Evolutionary conservation across 108 stramenopile species (phyloP).

Genomic region (Pseudonitzschia pungens): DNA sequence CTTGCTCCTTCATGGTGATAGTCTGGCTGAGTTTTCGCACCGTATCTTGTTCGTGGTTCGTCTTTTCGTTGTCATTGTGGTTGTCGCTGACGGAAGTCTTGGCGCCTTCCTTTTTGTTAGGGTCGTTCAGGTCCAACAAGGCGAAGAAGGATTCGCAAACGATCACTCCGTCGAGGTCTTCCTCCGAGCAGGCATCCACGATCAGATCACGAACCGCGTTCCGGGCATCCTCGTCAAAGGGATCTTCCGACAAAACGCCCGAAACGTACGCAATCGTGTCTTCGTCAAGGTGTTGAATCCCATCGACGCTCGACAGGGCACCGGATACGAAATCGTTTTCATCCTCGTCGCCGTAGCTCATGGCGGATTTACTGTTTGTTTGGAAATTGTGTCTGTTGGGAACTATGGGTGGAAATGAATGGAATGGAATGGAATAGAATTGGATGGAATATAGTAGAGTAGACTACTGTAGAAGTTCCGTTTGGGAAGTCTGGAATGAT

Average conservation of each 20-base stretch:
- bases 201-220: slow-evolving; percentile 55
- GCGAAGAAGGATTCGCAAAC: slow-evolving; percentile 43
- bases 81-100: too few species aligned
- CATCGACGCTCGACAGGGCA: slow-evolving; percentile 8
- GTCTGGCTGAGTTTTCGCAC: slow-evolving; percentile 46
- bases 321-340: slow-evolving; percentile 3
- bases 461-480: too few species aligned
- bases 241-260: slow-evolving; percentile 56
- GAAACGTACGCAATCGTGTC: slow-evolving; percentile 64
- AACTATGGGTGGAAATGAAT: too few species aligned
- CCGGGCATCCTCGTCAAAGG: slow-evolving; percentile 57
- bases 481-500: too few species aligned
- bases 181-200: slow-evolving; percentile 34
- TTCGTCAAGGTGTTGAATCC: slow-evolving; percentile 37
- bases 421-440: too few species aligned
- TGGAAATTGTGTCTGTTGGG: too few species aligned
- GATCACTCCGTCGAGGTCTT: slow-evolving; percentile 25
- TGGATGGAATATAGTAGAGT: too few species aligned
- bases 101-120: background rate
- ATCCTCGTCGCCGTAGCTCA: background rate
- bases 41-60: background rate
- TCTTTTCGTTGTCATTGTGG: background rate
- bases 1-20: slow-evolving; percentile 60
- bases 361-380: background rate
- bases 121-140: slow-evolving; percentile 25